These are phyloP conservation scores for Porcisia deanei DNA, from an alignment of 208 protist species.

Conservation along the genomic window DNA sequence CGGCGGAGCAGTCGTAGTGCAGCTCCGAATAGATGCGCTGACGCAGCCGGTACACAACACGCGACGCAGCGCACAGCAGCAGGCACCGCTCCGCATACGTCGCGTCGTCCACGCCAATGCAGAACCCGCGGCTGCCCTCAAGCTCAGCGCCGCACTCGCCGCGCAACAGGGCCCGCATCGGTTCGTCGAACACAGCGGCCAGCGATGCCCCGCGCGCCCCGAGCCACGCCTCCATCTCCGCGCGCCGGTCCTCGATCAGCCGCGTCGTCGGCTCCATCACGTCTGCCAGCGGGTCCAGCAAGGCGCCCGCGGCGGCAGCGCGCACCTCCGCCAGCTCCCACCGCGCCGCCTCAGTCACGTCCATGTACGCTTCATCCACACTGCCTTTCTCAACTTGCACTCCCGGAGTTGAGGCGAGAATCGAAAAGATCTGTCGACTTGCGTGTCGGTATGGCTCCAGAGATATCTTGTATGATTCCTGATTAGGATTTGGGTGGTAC, in stretches of 20 bases:
- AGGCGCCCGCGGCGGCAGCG: conserved; percentile 14
- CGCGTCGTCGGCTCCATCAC: conserved; percentile 56
- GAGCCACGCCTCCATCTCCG: conserved; percentile 59
- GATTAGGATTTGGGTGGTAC: conserved; percentile 58
- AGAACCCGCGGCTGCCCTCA: conserved; percentile 41
- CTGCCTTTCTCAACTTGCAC: conserved; percentile 73
- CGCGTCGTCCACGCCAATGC: conserved; percentile 21
- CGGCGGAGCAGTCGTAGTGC: conserved; percentile 85
- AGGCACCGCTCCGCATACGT: conserved; percentile 44
- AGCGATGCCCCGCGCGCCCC: conserved; percentile 44
- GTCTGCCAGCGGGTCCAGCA: conserved; percentile 37
- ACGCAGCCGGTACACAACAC: conserved; percentile 17
- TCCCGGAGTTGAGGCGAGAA: conserved; percentile 48
- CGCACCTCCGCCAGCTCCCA: conserved; percentile 41
- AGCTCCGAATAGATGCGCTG: conserved; percentile 52
- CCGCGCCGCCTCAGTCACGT: conserved; percentile 74
- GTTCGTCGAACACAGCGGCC: conserved; percentile 50
- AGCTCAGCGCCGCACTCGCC: conserved; percentile 18
- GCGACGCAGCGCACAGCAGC: conserved; percentile 61
- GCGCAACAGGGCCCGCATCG: conserved; percentile 52
- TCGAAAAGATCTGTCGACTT: conserved; percentile 68
- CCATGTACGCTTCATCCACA: conserved; percentile 89
- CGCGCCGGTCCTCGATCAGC: conserved; percentile 54
- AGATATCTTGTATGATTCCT: conserved; percentile 55
- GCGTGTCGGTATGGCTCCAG: conserved; percentile 87